phyloP scores from a whole-genome alignment of 495 filamentous ascomycete species.

The Extremus antarcticus region DNA sequence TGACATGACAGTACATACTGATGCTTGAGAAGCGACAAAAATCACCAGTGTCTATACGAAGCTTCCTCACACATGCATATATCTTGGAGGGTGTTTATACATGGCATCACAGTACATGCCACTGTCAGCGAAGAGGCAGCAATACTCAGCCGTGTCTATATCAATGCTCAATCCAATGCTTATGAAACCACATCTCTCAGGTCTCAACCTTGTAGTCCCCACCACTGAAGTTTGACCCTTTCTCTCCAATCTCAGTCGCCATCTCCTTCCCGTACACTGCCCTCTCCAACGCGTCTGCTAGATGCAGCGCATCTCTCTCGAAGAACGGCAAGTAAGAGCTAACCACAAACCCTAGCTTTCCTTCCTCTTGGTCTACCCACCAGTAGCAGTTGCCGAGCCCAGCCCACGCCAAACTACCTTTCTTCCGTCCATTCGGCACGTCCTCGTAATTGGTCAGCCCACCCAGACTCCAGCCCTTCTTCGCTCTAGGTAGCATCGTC shows the following conservation, averaged over 20 bases:
- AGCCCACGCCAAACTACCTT: not conserved
- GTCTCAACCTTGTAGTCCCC: not conserved
- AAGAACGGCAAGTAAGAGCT: not conserved
- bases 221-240: not conserved
- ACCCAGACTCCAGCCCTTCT: constrained; percentile 1
- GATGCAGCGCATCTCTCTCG: not conserved
- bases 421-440: not conserved
- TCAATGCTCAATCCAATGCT: not conserved
- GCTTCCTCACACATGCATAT: too few species aligned
- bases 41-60: too few species aligned
- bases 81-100: too few species aligned
- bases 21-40: too few species aligned
- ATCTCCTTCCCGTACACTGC: not conserved
- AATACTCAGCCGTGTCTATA: not conserved
- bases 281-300: not conserved
- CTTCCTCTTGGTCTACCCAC: not conserved
- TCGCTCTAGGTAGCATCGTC: not conserved
- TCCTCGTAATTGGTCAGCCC: not conserved
- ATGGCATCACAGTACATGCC: too few species aligned
- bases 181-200: not conserved
- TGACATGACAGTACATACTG: too few species aligned
- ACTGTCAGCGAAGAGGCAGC: not conserved
- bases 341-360: not conserved
- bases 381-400: not conserved
- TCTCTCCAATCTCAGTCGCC: not conserved